These are phyloP conservation scores for Pseudogymnoascus sp. DNA, from an alignment of 2,329 filamentous ascomycete genomes.

Conservation along the genomic window DNA sequence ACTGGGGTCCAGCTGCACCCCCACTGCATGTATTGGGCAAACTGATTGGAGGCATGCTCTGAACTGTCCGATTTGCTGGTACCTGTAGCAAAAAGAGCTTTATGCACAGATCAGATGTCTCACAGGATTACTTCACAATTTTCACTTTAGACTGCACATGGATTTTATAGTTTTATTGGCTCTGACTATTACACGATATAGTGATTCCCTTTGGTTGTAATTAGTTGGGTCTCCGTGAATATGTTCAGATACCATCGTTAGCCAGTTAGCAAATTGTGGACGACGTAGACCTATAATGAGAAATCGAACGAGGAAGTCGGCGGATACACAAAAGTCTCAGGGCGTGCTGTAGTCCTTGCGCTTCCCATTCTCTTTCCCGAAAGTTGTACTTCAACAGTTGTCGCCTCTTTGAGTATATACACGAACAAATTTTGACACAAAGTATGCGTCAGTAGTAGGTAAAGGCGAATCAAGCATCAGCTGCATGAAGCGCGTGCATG, in stretches of 20 bases:
- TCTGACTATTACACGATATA: conserved; percentile 4
- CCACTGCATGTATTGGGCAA: too few relatives aligned
- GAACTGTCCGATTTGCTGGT: too few relatives aligned
- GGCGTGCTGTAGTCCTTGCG: not conserved
- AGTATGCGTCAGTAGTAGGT: not conserved
- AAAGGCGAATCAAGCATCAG: not conserved
- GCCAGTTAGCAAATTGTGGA: conserved; percentile 5
- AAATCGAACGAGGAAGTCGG: not conserved
- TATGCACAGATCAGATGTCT: too few relatives aligned
- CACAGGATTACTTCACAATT: not conserved
- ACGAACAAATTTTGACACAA: not conserved
- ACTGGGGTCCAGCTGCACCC: too few relatives aligned
- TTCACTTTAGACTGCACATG: not conserved
- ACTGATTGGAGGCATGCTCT: too few relatives aligned
- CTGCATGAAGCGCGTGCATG: not conserved
- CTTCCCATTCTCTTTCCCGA: not conserved
- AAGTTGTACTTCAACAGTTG: not conserved
- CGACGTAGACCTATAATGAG: not conserved
- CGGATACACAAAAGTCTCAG: not conserved
- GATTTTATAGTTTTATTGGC: conserved; percentile 5
- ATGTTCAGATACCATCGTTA: not conserved
- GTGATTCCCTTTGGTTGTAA: not conserved
- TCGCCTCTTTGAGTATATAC: conserved; percentile 7
- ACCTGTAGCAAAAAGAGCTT: too few relatives aligned
- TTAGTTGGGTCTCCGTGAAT: not conserved